Evolutionary conservation across 164 flowering plant genomes (phyloP), one percentile per base, ranked within the genome.

Genomic region (Annona squamosa): DNA sequence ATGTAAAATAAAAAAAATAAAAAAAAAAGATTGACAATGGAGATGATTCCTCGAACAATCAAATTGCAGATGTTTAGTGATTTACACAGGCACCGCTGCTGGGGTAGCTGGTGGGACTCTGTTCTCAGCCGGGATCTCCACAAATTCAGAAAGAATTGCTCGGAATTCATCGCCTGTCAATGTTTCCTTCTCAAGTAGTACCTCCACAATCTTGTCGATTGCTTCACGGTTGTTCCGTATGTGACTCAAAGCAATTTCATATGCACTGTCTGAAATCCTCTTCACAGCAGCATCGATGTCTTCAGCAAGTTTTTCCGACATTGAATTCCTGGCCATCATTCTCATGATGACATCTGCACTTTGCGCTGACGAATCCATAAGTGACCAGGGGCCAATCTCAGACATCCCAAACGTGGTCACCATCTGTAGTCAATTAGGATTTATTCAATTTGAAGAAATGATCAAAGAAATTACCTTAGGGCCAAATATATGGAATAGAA

Each of bases 261-360:
- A 90, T 4, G 95, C 97, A 19, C 80, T 72, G 71, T 90, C 97
- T 9, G 94, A 85, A 67, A 92, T 52, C 66, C 79, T 81, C 86
- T 90, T 90, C 45, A 90, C 75, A 4, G 93, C 95, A 41, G 79
- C 63, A 80, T 92, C 97, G 68, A 92, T 92, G 77, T 89, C 93
- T 77, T 90, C 95, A 0, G 95, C 95, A 7, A 90, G 95, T 82
- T 71, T 90, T 74, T 90, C 95, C 0, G 95, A 90, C 97, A 92
- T 92, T 5, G 95, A 90, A 75, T 92, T 92, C 79, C 95, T 85
- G 0, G 95, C 93, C 92, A 90, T 89, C 95, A 90, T 92, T 79
- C 93, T 85, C 95, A 90, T 90, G 77, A 92, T 87, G 13, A 92
- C 87, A 80, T 92, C 97, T 5, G 47, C 82, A 74, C 93, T 86